phyloP scores from a whole-genome alignment of 345 rosid species.

The Erodium maritimum region DNA sequence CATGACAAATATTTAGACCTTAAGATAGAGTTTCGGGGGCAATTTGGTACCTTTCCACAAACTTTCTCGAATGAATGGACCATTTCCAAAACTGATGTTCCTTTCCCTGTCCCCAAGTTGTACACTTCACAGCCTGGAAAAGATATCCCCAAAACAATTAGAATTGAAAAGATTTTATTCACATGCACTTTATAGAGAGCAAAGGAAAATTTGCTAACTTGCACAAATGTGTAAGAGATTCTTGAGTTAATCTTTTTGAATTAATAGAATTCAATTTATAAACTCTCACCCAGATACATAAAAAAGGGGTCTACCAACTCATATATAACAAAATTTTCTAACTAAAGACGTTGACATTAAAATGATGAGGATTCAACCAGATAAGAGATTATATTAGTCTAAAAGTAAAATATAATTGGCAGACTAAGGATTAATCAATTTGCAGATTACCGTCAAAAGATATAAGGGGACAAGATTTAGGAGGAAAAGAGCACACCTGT shows the following conservation, averaged over 20 bases:
- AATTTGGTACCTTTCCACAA: slow-evolving; percentile 55
- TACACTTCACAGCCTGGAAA: slow-evolving; percentile 77
- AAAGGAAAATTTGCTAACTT: too few species aligned
- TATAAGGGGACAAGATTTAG: background rate
- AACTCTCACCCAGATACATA: too few species aligned
- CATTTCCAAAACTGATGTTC: slow-evolving; percentile 96
- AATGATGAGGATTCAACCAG: background rate
- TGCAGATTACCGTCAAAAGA: background rate
- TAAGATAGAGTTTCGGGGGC: background rate
- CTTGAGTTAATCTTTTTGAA: too few species aligned
- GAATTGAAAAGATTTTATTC: too few species aligned
- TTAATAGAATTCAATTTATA: too few species aligned
- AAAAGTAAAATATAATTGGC: background rate
- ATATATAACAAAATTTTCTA: background rate
- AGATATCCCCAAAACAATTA: too few species aligned
- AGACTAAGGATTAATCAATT: background rate
- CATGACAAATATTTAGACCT: too few species aligned
- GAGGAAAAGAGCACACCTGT: slow-evolving; percentile 32
- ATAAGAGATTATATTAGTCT: background rate
- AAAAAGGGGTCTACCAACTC: too few species aligned
- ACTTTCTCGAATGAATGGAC: slow-evolving; percentile 85
- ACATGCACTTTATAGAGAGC: too few species aligned
- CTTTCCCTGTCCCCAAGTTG: slow-evolving; percentile 93
- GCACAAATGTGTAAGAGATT: too few species aligned
- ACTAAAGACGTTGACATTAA: background rate